A percentile compares a stretch with the other conserved stretches of the same genome.
These are phyloP conservation scores for Trichomonascaceae sp. DNA, from an alignment of 1,139 yeast genomes.

Conservation along the genomic window DNA sequence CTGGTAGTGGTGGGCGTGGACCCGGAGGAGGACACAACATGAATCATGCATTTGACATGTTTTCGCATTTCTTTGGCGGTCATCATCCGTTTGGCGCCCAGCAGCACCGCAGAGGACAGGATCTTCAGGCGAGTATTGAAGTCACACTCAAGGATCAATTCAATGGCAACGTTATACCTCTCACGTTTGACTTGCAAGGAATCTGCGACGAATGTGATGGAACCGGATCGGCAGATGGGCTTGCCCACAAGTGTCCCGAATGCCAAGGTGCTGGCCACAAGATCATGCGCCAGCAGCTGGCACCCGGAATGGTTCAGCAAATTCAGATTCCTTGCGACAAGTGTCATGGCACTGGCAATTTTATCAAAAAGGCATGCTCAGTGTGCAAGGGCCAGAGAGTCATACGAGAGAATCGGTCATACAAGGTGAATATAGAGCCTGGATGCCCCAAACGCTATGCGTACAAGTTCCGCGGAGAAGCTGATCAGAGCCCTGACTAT, in stretches of 20 bases:
- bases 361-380: slow-evolving; percentile 49
- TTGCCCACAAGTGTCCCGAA: slow-evolving; percentile 44
- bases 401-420: slow-evolving; percentile 40
- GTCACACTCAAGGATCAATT: slow-evolving; percentile 55
- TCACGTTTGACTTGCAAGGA: slow-evolving; percentile 57
- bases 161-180: slow-evolving; percentile 49
- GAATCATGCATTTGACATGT: slow-evolving; percentile 56
- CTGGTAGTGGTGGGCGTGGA: slow-evolving; percentile 18
- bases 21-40: slow-evolving; percentile 24
- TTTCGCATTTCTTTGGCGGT: slow-evolving; percentile 66
- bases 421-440: slow-evolving; percentile 50
- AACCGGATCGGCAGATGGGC: slow-evolving; percentile 71
- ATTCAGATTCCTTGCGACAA: slow-evolving; percentile 65
- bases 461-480: slow-evolving; percentile 58
- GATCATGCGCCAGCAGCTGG: slow-evolving; percentile 60
- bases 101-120: slow-evolving; percentile 45
- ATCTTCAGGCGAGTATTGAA: slow-evolving; percentile 43
- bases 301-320: slow-evolving; percentile 84
- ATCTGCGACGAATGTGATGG: slow-evolving; percentile 71
- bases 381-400: slow-evolving; percentile 63
- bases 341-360: slow-evolving; percentile 69
- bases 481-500: slow-evolving; percentile 73
- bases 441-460: slow-evolving; percentile 55
- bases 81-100: slow-evolving; percentile 21
- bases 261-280: slow-evolving; percentile 71